A percentile compares a stretch with the other conserved stretches of the same genome.
Conservation (phyloP, 192 early-diverging fungal genomes). For the Lobulomyces angularis region DNA sequence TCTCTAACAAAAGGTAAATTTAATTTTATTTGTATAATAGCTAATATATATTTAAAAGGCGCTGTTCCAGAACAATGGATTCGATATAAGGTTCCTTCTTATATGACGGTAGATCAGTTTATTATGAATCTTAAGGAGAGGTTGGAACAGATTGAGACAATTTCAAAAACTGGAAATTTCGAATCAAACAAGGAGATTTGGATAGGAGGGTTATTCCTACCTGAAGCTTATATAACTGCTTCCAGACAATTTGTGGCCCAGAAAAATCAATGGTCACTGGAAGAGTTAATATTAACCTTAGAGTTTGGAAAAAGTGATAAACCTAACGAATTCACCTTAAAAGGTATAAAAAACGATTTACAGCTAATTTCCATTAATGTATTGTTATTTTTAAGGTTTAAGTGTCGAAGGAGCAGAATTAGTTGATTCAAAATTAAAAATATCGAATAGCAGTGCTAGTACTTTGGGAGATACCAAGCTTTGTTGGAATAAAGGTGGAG, state of each 20-base stretch:
- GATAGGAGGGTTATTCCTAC: slow-evolving; percentile 77
- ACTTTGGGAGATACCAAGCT: slow-evolving; percentile 1
- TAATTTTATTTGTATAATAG: neutral
- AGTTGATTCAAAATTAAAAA: slow-evolving; percentile 8
- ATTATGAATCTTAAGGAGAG: slow-evolving; percentile 59
- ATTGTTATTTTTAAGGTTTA: slow-evolving; percentile 10
- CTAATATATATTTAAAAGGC: slow-evolving; percentile 28
- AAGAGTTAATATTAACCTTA: too few relatives aligned
- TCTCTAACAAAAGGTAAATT: slow-evolving; percentile 48
- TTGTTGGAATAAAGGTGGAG: neutral
- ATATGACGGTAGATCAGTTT: slow-evolving; percentile 53
- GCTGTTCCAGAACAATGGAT: slow-evolving; percentile 60
- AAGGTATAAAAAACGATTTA: slow-evolving; percentile 3
- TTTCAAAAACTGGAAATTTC: slow-evolving; percentile 17
- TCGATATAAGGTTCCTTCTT: slow-evolving; percentile 47
- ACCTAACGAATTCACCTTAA: slow-evolving; percentile 4
- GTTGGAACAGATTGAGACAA: slow-evolving; percentile 43
- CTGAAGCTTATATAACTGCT: slow-evolving; percentile 84
- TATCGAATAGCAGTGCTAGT: slow-evolving; percentile 11
- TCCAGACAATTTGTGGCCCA: slow-evolving; percentile 78
- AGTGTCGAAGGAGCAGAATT: slow-evolving; percentile 28
- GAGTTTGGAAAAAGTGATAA: slow-evolving; percentile 20
- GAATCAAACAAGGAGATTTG: slow-evolving; percentile 40
- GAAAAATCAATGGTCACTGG: slow-evolving; percentile 58
- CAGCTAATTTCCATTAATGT: neutral